Conservation (phyloP, 1,284 basidiomycete species). For the Grifola frondosa region DNA sequence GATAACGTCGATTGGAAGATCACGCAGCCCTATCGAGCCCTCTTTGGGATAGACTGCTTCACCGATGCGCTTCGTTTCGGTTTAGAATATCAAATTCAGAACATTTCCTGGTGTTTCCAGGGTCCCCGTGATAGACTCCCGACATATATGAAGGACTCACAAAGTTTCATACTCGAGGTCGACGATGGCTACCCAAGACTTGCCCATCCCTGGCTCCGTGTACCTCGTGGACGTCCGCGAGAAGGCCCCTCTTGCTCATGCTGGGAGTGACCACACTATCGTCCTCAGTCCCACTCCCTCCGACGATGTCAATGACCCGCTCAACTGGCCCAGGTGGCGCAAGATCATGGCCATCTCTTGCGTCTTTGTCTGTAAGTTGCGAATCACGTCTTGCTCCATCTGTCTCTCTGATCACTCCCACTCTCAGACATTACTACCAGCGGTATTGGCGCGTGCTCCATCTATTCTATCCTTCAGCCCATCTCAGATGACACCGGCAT, state of each 20-base stretch:
- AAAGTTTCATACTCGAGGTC: too few relatives aligned
- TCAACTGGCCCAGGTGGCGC: background rate
- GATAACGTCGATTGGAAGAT: too few relatives aligned
- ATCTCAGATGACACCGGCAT: constrained; percentile 1
- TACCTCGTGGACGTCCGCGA: background rate
- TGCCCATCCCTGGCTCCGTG: constrained; percentile 1
- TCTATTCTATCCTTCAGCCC: constrained; percentile 1
- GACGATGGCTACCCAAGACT: too few relatives aligned
- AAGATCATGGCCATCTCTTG: background rate
- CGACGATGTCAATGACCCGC: background rate
- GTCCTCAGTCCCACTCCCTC: background rate
- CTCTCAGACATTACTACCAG: background rate
- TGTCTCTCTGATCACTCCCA: background rate
- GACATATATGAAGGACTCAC: too few relatives aligned
- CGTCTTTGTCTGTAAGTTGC: background rate
- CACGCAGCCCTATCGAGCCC: too few relatives aligned
- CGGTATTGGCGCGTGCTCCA: background rate
- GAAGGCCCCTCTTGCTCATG: background rate
- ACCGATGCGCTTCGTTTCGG: too few relatives aligned
- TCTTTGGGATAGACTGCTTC: too few relatives aligned
- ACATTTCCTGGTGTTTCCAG: too few relatives aligned
- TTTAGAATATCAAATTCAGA: too few relatives aligned
- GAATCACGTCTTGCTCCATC: background rate
- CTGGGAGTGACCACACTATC: background rate
- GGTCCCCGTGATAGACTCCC: too few relatives aligned